phyloP scores from a whole-genome alignment of 2,329 filamentous ascomycete species.

The Trichoderma koningiopsis region DNA sequence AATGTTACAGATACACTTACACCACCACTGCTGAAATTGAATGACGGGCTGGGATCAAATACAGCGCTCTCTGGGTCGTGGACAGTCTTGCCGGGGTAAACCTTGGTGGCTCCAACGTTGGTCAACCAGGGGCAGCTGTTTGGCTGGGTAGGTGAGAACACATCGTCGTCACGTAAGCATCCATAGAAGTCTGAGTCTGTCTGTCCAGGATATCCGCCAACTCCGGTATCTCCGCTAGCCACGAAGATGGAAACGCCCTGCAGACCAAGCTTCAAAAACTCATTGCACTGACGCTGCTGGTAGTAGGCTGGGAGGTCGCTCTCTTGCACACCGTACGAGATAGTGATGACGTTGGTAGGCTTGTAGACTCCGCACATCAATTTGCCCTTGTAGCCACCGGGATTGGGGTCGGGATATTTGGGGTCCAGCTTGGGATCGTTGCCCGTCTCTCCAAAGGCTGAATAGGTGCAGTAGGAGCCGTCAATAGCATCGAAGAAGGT shows the following conservation, averaged over 20 bases:
- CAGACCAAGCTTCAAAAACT: slow-evolving; percentile 51
- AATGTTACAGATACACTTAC: neutral
- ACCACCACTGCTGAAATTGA: slow-evolving; percentile 20
- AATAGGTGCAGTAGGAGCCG: slow-evolving; percentile 55
- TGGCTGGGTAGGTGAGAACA: slow-evolving; percentile 41
- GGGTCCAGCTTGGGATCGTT: slow-evolving; percentile 48
- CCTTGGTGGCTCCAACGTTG: slow-evolving; percentile 53
- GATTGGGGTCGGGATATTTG: slow-evolving; percentile 51
- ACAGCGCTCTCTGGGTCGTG: slow-evolving; percentile 49
- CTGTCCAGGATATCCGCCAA: slow-evolving; percentile 26
- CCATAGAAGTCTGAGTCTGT: slow-evolving; percentile 29
- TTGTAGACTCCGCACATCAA: slow-evolving; percentile 36
- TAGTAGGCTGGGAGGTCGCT: slow-evolving; percentile 49
- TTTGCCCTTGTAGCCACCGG: slow-evolving; percentile 10
- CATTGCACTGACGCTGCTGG: slow-evolving; percentile 46
- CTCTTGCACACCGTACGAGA: slow-evolving; percentile 53
- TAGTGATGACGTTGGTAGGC: slow-evolving; percentile 37
- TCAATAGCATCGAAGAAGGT: slow-evolving; percentile 56
- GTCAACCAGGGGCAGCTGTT: slow-evolving; percentile 50
- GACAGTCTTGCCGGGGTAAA: slow-evolving; percentile 45
- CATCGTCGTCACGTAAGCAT: slow-evolving; percentile 25
- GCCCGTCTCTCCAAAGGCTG: slow-evolving; percentile 52
- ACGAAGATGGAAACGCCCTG: slow-evolving; percentile 46
- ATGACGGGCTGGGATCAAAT: slow-evolving; percentile 30
- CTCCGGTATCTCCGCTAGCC: slow-evolving; percentile 46